A percentile compares a stretch with the other conserved stretches of the same genome.
These are phyloP conservation scores for Syzygium syzygioides DNA, from an alignment of 441 rosid genomes.

Conservation along the genomic window DNA sequence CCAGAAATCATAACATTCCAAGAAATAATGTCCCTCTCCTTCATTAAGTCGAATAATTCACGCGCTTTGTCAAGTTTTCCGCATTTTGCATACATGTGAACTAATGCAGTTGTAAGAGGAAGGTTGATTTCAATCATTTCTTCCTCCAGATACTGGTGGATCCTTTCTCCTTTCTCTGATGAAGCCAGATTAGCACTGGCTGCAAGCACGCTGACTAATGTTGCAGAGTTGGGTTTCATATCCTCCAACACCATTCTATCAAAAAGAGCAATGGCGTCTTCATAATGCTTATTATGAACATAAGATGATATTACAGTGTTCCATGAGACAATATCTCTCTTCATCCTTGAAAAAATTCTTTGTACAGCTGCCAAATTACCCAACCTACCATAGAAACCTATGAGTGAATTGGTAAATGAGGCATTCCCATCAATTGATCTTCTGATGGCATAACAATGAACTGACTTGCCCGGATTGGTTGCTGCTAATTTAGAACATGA, in stretches of 20 bases:
- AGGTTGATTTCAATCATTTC: conserved; percentile 25
- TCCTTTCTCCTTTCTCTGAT: conserved; percentile 30
- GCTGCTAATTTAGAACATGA: conserved; percentile 34
- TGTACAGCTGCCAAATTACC: conserved; percentile 30
- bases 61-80: conserved; percentile 41
- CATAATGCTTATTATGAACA: conserved; percentile 19
- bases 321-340: conserved; percentile 37
- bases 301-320: conserved; percentile 41
- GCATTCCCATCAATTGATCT: conserved; percentile 12
- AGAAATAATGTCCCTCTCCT: conserved; percentile 34
- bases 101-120: conserved; percentile 40
- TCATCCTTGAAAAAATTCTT: conserved; percentile 27
- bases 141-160: conserved; percentile 36
- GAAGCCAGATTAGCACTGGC: conserved; percentile 48
- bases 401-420: conserved; percentile 34
- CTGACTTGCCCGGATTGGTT: conserved; percentile 26
- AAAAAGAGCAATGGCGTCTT: conserved; percentile 37
- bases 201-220: conserved; percentile 35
- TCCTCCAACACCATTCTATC: conserved; percentile 34
- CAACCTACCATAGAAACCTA: conserved; percentile 44
- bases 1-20: conserved; percentile 60
- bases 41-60: conserved; percentile 29
- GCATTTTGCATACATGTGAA: conserved; percentile 58
- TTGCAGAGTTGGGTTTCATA: conserved; percentile 35
- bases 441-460: conserved; percentile 40